Evolutionary conservation across 2,329 filamentous ascomycete genomes (phyloP), one percentile per base, ranked within the genome.

Genomic region (Gyromitra esculenta): DNA sequence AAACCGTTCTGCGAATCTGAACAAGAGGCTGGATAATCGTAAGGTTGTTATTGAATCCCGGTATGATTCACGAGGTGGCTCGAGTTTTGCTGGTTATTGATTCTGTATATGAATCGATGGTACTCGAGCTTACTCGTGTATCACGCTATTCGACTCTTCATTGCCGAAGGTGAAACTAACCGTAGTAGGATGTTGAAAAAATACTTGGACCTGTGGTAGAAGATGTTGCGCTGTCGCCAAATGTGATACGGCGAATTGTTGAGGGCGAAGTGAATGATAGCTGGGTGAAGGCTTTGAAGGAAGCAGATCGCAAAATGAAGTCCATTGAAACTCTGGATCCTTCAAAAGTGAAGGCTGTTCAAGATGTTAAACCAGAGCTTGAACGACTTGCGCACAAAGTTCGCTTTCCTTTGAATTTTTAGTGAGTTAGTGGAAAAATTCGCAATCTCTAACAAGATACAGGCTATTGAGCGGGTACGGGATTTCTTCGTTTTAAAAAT

Each of bases 401-500:
- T 83, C 77, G 15, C 18, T 52, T 54, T 48, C 35, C 54, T 6
- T 2, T 2, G 21, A 11, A 15, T 50, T n/a, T 18, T 5, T 50
- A 21, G 13, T 50, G 15, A 3, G n/a, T 8, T 35, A 4, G 18
- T 7, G 4, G 9, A 18, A 45, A 31, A 6, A 18, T 21, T 31
- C 54, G 18, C 6, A 39, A 66, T 35, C n/a, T 43, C 59, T 75
- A 6, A 75, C 48, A 5, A 39, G 5, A 37, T 18, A 9, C 62
- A 92, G 90, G 95, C 94, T n/a, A 87, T 97, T 37, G 94, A 97
- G 84, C 90, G 96, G 73, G 97, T 98, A 83, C 89, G 96, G 75
- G 96, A 99, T 83, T 96, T 97, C 82, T 87, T 99, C 48, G 96
- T 99, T 11, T 89, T 92, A 15, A 95, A 98, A 83, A 96, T 99